These are phyloP conservation scores for Phytophthora sansomeana DNA, from an alignment of 352 stramenopile genomes.

Conservation along the genomic window DNA sequence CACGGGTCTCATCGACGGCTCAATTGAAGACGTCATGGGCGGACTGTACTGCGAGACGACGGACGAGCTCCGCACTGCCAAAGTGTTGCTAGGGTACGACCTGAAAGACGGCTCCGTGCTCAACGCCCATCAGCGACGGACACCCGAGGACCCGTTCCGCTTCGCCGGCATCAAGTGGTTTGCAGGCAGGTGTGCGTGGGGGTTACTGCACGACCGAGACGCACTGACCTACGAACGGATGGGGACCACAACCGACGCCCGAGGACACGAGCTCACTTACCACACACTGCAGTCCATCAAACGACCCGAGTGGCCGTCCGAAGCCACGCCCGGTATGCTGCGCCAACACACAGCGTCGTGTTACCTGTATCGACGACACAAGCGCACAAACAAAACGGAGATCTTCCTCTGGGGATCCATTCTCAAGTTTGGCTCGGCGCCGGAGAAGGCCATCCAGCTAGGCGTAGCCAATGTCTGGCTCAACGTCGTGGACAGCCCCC, in stretches of 20 bases:
- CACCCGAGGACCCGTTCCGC: slow-evolving; percentile 41
- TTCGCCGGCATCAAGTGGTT: slow-evolving; percentile 68
- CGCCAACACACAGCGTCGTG: slow-evolving; percentile 46
- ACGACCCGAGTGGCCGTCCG: slow-evolving; percentile 48
- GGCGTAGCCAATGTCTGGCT: slow-evolving; percentile 44
- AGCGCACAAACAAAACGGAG: slow-evolving; percentile 39
- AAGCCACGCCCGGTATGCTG: slow-evolving; percentile 43
- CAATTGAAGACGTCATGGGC: slow-evolving; percentile 50
- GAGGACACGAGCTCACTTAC: slow-evolving; percentile 49
- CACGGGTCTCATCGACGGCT: slow-evolving; percentile 34
- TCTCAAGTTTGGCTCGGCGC: slow-evolving; percentile 38
- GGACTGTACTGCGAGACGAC: slow-evolving; percentile 56
- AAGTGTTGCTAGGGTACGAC: slow-evolving; percentile 46
- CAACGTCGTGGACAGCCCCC: slow-evolving; percentile 37
- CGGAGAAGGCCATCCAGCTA: slow-evolving; percentile 44
- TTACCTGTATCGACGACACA: slow-evolving; percentile 45
- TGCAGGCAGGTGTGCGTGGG: slow-evolving; percentile 36
- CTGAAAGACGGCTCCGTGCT: slow-evolving; percentile 45
- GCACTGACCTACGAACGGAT: slow-evolving; percentile 56
- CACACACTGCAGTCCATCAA: slow-evolving; percentile 57
- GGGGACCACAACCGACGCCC: slow-evolving; percentile 36
- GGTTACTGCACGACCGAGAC: slow-evolving; percentile 42
- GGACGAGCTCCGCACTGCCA: slow-evolving; percentile 43
- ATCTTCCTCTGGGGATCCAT: slow-evolving; percentile 51
- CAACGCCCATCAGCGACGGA: slow-evolving; percentile 40